Conservation (phyloP, 169 alveolate species). For the Babesia gibsoni region DNA sequence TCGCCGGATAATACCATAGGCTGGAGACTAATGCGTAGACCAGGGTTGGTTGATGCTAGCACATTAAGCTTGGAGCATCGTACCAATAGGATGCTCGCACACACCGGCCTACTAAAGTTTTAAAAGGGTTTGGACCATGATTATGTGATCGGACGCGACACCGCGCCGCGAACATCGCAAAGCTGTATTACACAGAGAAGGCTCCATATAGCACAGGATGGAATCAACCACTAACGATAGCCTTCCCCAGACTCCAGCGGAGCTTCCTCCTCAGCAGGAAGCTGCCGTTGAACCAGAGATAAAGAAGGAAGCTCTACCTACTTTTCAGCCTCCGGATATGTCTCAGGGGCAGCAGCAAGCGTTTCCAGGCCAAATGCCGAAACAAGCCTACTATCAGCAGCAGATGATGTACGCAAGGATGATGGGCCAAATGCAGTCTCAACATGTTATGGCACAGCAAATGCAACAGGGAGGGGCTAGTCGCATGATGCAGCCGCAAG, state of each 20-base stretch:
- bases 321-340: neutral
- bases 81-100: slow-evolving; percentile 26
- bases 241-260: slow-evolving; percentile 1
- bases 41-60: no score
- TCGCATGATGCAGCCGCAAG: slow-evolving; percentile 18
- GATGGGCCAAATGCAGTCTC: slow-evolving; percentile 36
- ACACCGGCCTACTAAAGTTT: slow-evolving; percentile 4
- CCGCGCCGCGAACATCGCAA: neutral
- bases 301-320: neutral
- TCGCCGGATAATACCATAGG: no score
- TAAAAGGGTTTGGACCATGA: neutral
- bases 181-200: neutral
- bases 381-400: slow-evolving; percentile 37
- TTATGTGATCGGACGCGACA: neutral
- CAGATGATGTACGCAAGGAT: slow-evolving; percentile 15
- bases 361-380: slow-evolving; percentile 7
- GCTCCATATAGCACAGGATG: neutral
- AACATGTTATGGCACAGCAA: slow-evolving; percentile 26
- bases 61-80: no score
- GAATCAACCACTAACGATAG: neutral
- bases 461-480: neutral
- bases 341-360: neutral
- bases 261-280: slow-evolving; percentile 1
- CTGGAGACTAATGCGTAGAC: no score
- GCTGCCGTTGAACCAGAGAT: slow-evolving; percentile 4